phyloP scores from a whole-genome alignment of 2,329 filamentous ascomycete genomes.

The Aspergillus carbonarius region DNA sequence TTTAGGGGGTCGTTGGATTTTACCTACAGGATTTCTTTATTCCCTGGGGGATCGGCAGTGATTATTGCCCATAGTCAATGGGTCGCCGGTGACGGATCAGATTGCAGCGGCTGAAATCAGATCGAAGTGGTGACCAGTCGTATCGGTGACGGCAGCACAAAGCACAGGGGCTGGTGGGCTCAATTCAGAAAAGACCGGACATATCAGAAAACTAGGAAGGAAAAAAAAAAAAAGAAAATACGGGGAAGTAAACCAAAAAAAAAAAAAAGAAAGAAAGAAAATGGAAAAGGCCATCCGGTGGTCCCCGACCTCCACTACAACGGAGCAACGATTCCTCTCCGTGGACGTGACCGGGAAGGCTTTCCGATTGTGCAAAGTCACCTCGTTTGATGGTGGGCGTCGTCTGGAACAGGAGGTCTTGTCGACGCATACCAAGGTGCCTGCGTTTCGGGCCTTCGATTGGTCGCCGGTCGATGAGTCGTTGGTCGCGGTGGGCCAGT shows the following conservation, averaged over 20 bases:
- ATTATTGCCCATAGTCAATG: background rate
- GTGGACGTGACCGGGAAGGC: slow-evolving; percentile 61
- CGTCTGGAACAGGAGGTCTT: slow-evolving; percentile 54
- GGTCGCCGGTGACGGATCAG: background rate
- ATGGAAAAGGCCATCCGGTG: slow-evolving; percentile 59
- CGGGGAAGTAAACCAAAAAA: background rate
- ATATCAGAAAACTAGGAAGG: background rate
- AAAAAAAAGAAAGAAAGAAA: background rate
- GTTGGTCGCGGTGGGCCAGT: slow-evolving; percentile 60
- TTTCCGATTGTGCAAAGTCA: slow-evolving; percentile 58
- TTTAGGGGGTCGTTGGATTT: no score
- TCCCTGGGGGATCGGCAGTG: background rate
- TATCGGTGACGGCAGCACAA: slow-evolving; percentile 2
- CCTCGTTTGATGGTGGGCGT: slow-evolving; percentile 32
- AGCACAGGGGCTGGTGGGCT: background rate
- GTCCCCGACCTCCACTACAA: slow-evolving; percentile 58
- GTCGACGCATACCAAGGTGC: slow-evolving; percentile 55
- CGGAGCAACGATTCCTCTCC: slow-evolving; percentile 58
- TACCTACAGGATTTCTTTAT: no score
- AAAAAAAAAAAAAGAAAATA: background rate
- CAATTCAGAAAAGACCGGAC: background rate
- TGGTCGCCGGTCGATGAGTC: slow-evolving; percentile 61
- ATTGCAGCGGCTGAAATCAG: background rate
- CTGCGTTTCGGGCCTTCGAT: slow-evolving; percentile 64
- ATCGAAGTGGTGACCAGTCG: slow-evolving; percentile 3